These are phyloP conservation scores for Prunella vulgaris DNA, from an alignment of 257 asterid species.

Conservation along the genomic window DNA sequence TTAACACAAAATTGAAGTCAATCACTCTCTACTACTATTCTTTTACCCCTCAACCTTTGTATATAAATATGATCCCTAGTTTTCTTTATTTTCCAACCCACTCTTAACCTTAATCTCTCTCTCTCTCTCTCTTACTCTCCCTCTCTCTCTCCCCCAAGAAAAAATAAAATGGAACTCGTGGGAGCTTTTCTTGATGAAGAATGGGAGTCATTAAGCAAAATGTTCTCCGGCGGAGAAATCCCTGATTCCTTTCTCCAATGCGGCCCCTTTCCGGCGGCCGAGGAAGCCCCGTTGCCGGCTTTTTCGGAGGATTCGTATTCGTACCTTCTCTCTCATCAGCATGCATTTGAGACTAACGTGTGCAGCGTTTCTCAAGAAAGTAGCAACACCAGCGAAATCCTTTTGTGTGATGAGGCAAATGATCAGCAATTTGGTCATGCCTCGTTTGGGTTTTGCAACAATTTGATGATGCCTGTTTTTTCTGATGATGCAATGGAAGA, in stretches of 20 bases:
- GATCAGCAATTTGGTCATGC: constrained; percentile 1
- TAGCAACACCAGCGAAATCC: constrained; percentile 36
- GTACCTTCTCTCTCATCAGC: constrained; percentile 6
- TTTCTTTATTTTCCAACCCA: constrained; percentile 25
- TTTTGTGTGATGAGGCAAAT: neutral
- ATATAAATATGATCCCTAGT: constrained; percentile 42
- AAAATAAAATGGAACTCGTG: constrained; percentile 36
- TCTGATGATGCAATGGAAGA: constrained; percentile 29
- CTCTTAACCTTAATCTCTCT: neutral
- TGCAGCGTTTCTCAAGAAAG: constrained; percentile 49
- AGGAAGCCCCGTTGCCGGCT: constrained; percentile 11
- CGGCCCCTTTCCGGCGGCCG: constrained; percentile 13
- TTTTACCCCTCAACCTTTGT: constrained; percentile 16
- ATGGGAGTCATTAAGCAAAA: constrained; percentile 55
- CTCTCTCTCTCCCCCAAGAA: neutral
- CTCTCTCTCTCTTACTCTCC: neutral
- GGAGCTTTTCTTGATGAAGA: constrained; percentile 61
- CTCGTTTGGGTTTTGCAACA: constrained; percentile 19
- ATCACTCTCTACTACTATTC: constrained; percentile 28
- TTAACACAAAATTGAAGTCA: constrained; percentile 40
- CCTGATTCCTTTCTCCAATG: constrained; percentile 36
- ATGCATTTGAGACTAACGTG: constrained; percentile 12
- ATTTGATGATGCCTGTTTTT: constrained; percentile 15
- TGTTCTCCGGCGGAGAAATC: constrained; percentile 41
- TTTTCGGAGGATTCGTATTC: neutral